Conservation (phyloP, 495 filamentous ascomycete genomes). For the Lindgomyces ingoldianus region DNA sequence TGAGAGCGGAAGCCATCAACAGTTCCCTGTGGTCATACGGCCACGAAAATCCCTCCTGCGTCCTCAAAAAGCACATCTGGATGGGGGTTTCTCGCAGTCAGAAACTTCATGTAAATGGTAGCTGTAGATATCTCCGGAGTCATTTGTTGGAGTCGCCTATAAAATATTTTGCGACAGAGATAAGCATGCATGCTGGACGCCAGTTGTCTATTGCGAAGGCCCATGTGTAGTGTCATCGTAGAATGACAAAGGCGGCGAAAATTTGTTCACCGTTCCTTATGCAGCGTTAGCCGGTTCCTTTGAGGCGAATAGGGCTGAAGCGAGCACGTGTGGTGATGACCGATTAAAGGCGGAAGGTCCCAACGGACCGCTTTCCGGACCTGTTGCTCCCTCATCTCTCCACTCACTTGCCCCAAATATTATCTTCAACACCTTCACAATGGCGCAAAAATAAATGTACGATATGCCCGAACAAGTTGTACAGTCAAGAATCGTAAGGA, state of each 20-base stretch:
- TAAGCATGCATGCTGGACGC: constrained; percentile 7
- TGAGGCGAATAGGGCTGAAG: background rate
- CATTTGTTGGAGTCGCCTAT: background rate
- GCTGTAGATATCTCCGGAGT: background rate
- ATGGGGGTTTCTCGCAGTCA: background rate
- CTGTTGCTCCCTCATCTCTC: constrained; percentile 6
- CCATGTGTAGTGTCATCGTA: background rate
- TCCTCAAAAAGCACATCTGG: constrained; percentile 5
- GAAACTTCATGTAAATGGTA: background rate
- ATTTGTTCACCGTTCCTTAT: background rate
- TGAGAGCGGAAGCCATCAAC: constrained; percentile 1
- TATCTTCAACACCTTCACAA: constrained; percentile 2
- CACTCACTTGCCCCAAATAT: background rate
- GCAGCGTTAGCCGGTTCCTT: constrained; percentile 1
- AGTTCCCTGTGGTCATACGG: background rate
- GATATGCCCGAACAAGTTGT: constrained; percentile 36
- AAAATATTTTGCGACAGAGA: background rate
- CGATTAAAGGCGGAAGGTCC: background rate
- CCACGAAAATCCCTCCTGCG: background rate
- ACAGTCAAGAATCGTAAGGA: constrained; percentile 35
- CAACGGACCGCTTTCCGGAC: constrained; percentile 21
- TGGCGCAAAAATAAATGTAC: constrained; percentile 19
- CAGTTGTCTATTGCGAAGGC: background rate
- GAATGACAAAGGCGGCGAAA: constrained; percentile 5
- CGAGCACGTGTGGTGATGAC: constrained; percentile 9